Percentiles rank a stretch among this genome's conserved stretches.
Conservation (phyloP, 495 filamentous ascomycete species). For the Lophiotrema nucula region DNA sequence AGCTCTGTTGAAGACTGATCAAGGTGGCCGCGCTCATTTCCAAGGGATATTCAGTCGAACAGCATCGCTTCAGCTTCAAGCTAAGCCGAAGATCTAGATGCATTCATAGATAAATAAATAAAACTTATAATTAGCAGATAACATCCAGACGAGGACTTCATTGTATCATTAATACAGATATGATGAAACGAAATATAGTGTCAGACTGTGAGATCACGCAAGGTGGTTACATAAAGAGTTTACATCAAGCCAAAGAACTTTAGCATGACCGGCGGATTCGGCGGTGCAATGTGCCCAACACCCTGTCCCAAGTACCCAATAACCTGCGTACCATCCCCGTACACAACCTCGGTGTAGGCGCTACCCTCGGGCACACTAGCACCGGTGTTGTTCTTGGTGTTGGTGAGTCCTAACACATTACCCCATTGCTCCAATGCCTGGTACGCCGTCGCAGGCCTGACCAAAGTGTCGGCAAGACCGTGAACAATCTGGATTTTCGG, state of each 20-base stretch:
- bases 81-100: too few species aligned
- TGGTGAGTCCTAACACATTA: slow-evolving; percentile 47
- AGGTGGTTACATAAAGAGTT: too few species aligned
- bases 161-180: too few species aligned
- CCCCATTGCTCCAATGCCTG: slow-evolving; percentile 57
- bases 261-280: neutral
- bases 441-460: slow-evolving; percentile 4
- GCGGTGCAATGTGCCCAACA: slow-evolving; percentile 22
- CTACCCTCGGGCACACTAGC: slow-evolving; percentile 38
- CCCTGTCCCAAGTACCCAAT: slow-evolving; percentile 20
- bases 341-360: slow-evolving; percentile 52
- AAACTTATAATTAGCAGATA: too few species aligned
- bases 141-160: too few species aligned
- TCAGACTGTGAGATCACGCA: too few species aligned
- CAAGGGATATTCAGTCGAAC: too few species aligned
- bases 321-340: slow-evolving; percentile 42
- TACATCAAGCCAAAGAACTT: slow-evolving; percentile 19
- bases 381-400: slow-evolving; percentile 31
- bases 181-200: too few species aligned
- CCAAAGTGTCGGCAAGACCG: slow-evolving; percentile 50
- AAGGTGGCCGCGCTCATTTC: too few species aligned
- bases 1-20: too few species aligned
- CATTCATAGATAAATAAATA: too few species aligned
- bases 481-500: slow-evolving; percentile 52
- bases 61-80: too few species aligned